A percentile compares a stretch with the other conserved stretches of the same genome.
Evolutionary conservation across 2,329 filamentous ascomycete species (phyloP).

Genomic region (Venturia asperata): DNA sequence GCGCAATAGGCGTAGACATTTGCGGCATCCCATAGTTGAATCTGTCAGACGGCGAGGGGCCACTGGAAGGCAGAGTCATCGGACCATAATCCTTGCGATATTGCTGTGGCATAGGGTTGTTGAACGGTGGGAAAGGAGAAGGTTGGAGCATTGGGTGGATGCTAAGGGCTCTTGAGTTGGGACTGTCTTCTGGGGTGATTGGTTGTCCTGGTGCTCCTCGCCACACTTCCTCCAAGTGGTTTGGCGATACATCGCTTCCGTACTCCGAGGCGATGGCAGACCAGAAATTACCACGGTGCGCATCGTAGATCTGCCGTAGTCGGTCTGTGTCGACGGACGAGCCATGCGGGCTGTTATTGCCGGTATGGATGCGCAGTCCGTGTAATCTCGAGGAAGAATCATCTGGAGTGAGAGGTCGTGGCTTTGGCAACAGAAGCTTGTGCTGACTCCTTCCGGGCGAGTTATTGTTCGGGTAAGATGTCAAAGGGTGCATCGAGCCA

Average conservation of each 20-base stretch:
- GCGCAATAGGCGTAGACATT: slow-evolving; percentile 9
- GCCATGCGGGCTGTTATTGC: slow-evolving; percentile 35
- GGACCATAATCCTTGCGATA: slow-evolving; percentile 11
- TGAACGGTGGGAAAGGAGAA: slow-evolving; percentile 26
- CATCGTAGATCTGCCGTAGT: slow-evolving; percentile 62
- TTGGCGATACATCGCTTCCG: slow-evolving; percentile 54
- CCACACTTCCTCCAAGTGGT: slow-evolving; percentile 65
- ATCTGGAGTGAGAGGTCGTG: slow-evolving; percentile 39
- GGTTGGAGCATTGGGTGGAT: slow-evolving; percentile 31
- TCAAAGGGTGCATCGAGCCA: slow-evolving; percentile 31
- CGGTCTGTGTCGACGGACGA: slow-evolving; percentile 58
- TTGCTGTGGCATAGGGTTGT: neutral
- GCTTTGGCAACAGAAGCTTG: slow-evolving; percentile 56
- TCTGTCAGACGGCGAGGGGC: slow-evolving; percentile 23
- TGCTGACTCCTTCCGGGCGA: slow-evolving; percentile 23
- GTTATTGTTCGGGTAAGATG: slow-evolving; percentile 30
- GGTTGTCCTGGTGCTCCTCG: slow-evolving; percentile 27
- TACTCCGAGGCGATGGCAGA: slow-evolving; percentile 64
- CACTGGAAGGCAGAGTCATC: slow-evolving; percentile 29
- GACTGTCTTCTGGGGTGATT: slow-evolving; percentile 34
- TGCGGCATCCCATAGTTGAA: slow-evolving; percentile 16
- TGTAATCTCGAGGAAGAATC: slow-evolving; percentile 29
- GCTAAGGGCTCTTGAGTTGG: slow-evolving; percentile 31
- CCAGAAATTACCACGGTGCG: slow-evolving; percentile 68
- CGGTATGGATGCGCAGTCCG: slow-evolving; percentile 34